Evolutionary conservation across 2,329 filamentous ascomycete species (phyloP), one percentile per base, ranked within the genome.

Genomic region (Scedosporium boydii): DNA sequence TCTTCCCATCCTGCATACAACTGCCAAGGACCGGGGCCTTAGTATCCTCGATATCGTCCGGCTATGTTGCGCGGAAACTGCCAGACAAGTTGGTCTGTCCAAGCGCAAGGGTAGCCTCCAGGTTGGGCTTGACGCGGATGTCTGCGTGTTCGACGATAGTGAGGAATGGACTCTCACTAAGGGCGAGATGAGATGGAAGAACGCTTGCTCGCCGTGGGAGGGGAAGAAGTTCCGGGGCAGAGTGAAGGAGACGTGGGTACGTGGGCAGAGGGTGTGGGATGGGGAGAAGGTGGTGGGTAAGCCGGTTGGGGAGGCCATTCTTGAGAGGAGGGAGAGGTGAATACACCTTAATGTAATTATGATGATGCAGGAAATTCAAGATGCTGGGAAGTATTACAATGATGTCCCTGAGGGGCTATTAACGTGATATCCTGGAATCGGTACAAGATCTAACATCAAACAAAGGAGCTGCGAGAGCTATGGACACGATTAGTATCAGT

Each of bases 71-170:
- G 82, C 86, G 69, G 93, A 93, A 68, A 97, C 95, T 0, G 91
- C 95, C 0, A 81, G 82, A 70, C 95, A 99, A 73, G 91, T 98
- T 12, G 95, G 95, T 0, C 80, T 98, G 3, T 81, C 89, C 63
- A 84, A 90, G 67, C 82, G 81, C 67, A 97, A 97, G 77, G 93
- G 93, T n/a, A 87, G 87, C 60, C 76, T 97, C 48, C 83, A 81
- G 63, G 88, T 86, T 0, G 93, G 93, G 0, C 88, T 91, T 75
- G 93, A 98, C 74, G 93, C 88, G 0, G 93, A 98, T 71, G 82
- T 98, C 53, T 95, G 91, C 68, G 87, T 98, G 16, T 97, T 98
- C 72, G 93, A 98, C 71, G 91, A 96, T 66, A 77, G 81, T n/a
- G 86, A 85, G 23, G 82, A 83, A 67, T 99, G 93, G 82, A 82